Evolutionary conservation across 345 rosid genomes (phyloP), one percentile per base, ranked within the genome.

Genomic region (Triadica sebifera): DNA sequence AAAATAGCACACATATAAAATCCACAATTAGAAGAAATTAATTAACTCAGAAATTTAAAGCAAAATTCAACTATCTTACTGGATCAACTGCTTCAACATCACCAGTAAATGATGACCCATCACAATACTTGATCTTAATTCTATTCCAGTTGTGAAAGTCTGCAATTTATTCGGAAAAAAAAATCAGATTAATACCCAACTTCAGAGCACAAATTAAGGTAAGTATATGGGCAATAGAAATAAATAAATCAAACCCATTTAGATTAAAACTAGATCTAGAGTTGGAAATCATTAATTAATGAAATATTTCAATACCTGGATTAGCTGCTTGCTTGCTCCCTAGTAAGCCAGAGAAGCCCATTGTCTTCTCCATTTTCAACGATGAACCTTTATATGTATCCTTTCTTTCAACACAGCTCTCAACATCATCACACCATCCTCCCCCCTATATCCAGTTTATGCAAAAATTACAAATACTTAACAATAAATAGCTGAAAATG

Each of bases 31-130:
- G 47, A 10, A 43, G 10, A 43, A 43, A 43, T 5, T 1, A 4
- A 43, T 43, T 43, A 43, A 43, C 47, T 58, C n/a, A 29, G 34
- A 16, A 71, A 29, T 5, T 5, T 34, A n/a, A 16, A 17, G 49
- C 6, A 45, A 56, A 60, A 37, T 37, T 52, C 2, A 71, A 4
- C 41, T 16, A 72, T 84, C 91, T 86, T 77, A 92, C 97, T 34
- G 91, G 88, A 74, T 91, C 81, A 29, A 93, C 96, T 49, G 82
- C 86, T 82, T 86, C 85, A 24, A 91, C 91, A 77, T 96, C 95
- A 51, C 99, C 99, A 45, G 97, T 91, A 72, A 89, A 96, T 0
- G 99, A 93, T 75, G 98, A 81, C 4, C 98, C 98, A 60, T 96
- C 98, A 56, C 98, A 96, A 78, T 96, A 96, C 80, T 98, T 85